A percentile compares a stretch with the other conserved stretches of the same genome.
phyloP scores from a whole-genome alignment of 805 yeast species.

The Candida mattraensis region DNA sequence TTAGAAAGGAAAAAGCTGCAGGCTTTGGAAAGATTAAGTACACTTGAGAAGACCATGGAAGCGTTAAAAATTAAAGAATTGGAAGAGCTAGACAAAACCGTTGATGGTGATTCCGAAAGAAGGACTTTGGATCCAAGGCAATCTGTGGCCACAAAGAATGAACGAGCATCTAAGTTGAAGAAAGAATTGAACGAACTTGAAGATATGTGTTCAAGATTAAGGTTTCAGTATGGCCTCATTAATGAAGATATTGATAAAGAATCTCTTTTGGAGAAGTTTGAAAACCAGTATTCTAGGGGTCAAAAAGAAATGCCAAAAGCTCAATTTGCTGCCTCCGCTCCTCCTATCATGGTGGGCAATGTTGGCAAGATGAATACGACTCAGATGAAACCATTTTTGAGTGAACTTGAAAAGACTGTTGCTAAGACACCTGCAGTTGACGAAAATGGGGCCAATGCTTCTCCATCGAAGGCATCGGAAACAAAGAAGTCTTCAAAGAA shows the following conservation, averaged over 20 bases:
- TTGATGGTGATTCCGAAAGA: constrained; percentile 3
- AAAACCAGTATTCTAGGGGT: constrained; percentile 30
- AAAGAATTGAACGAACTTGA: constrained; percentile 27
- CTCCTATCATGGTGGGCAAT: constrained; percentile 16
- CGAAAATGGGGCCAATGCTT: constrained; percentile 2
- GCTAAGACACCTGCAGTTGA: constrained; percentile 39
- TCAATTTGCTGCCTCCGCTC: constrained; percentile 22
- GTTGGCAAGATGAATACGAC: constrained; percentile 20
- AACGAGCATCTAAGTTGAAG: constrained; percentile 20
- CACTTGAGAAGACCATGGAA: constrained; percentile 51
- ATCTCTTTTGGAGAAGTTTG: constrained; percentile 27
- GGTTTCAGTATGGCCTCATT: constrained; percentile 25
- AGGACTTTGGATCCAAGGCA: constrained; percentile 34
- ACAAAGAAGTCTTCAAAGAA: background rate
- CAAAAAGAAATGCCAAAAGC: constrained; percentile 26
- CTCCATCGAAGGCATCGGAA: background rate
- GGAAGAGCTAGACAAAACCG: constrained; percentile 12
- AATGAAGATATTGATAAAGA: constrained; percentile 23
- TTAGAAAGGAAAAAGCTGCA: constrained; percentile 58
- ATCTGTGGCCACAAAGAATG: constrained; percentile 13
- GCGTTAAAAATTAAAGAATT: constrained; percentile 22
- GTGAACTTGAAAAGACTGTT: constrained; percentile 53
- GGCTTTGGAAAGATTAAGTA: constrained; percentile 71
- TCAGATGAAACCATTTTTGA: constrained; percentile 42
- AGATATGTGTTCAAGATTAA: constrained; percentile 26